Evolutionary conservation across 2,329 filamentous ascomycete genomes (phyloP).

Genomic region (Bipolaris gigantea): DNA sequence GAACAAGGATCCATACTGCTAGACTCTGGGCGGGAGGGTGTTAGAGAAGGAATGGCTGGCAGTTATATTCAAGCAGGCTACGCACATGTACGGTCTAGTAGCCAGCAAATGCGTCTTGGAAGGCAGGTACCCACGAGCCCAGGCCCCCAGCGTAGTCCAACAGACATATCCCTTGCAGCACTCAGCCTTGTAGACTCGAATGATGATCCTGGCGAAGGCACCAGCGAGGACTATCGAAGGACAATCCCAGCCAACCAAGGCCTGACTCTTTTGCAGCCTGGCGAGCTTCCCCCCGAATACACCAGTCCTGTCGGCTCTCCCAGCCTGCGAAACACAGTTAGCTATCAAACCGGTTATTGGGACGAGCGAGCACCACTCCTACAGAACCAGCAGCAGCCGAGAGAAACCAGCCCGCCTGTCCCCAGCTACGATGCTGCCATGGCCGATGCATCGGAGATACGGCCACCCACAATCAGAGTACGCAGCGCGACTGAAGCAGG

Average conservation of each 20-base stretch:
- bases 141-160: conserved; percentile 85
- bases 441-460: conserved; percentile 60
- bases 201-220: conserved; percentile 72
- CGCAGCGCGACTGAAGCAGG: conserved; percentile 30
- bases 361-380: conserved; percentile 57
- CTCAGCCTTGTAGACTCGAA: conserved; percentile 70
- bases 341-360: conserved; percentile 41
- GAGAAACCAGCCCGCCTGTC: conserved; percentile 62
- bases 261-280: conserved; percentile 40
- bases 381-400: conserved; percentile 26
- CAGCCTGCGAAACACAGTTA: conserved; percentile 59
- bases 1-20: conserved; percentile 96
- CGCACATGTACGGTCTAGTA: conserved; percentile 72
- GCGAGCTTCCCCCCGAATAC: conserved; percentile 54
- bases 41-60: conserved; percentile 56
- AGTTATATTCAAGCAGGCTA: conserved; percentile 50
- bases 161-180: conserved; percentile 91
- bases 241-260: conserved; percentile 32
- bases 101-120: conserved; percentile 73
- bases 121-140: conserved; percentile 75
- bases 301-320: conserved; percentile 49
- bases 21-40: conserved; percentile 69
- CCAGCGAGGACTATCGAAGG: conserved; percentile 51
- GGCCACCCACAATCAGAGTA: conserved; percentile 27
- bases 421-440: conserved; percentile 82